Percentiles rank a stretch among this genome's conserved stretches.
Conservation (phyloP, 2,329 filamentous ascomycete genomes). For the Orbilia brochopaga region DNA sequence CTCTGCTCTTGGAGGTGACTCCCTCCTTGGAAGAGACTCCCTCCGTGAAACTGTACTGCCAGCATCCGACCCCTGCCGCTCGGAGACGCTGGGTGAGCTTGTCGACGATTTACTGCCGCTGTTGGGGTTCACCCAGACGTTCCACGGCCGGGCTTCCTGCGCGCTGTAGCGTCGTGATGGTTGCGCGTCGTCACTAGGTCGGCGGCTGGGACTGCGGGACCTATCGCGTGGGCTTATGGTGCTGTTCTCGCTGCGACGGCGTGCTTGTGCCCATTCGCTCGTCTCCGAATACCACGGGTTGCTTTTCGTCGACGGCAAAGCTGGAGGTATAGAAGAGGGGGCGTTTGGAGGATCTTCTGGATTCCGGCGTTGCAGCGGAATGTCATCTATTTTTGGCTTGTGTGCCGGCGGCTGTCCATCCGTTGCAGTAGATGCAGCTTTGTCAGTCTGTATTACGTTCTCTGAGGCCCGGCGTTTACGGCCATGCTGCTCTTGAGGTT, state of each 20-base stretch:
- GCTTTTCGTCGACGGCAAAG: background rate
- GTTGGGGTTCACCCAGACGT: conserved; percentile 27
- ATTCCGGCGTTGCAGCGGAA: background rate
- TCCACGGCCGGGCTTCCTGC: conserved; percentile 15
- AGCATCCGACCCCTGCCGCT: no score
- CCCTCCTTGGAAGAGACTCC: no score
- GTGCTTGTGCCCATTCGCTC: background rate
- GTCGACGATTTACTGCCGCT: conserved; percentile 1
- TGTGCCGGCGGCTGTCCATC: no score
- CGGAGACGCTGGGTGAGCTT: no score
- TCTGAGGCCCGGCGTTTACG: background rate
- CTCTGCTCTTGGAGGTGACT: no score
- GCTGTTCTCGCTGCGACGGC: conserved; percentile 11
- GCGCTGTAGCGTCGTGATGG: background rate
- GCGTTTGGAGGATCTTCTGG: background rate
- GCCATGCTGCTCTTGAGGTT: background rate
- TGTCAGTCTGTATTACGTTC: background rate
- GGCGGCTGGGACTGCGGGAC: conserved; percentile 14
- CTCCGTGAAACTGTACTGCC: no score
- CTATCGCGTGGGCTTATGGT: conserved; percentile 7
- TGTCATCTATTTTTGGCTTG: no score
- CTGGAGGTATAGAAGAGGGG: background rate
- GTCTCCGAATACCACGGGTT: background rate
- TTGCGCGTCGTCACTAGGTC: background rate
- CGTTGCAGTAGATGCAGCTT: no score